Base-by-base conservation (phyloP, 768 basidiomycete species). In the Leccinellum rugosiceps region DNA sequence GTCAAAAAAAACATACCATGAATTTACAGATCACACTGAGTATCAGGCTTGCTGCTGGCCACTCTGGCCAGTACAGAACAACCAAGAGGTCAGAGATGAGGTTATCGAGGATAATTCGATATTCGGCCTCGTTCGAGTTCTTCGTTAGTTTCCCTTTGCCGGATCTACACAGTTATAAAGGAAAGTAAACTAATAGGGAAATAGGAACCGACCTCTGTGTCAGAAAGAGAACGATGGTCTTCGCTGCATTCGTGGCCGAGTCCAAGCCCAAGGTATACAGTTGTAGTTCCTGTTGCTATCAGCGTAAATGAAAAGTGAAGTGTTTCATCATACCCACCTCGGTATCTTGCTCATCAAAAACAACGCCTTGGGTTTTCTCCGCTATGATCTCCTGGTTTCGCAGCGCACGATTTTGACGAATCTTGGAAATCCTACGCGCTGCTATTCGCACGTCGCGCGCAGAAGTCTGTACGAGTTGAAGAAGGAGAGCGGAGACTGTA, bases 381-480 rank as follows among this genome's bases (percentile, higher is more conserved):
- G 71, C 73, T 6, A 58, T 31, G 63, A 79, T 87, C 63, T 90
- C 87, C 65, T 88, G 85, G 17, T 86, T 76, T 11, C 78, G 81
- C 50, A 91, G 64, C 0, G 83, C 84, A 19, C 79, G 79, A 65
- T 83, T 83, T 64, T 86, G 83, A 8, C 88, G 83, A 30, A 77
- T 71, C 60, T 85, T 87, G 31, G 79, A 81, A 34, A 91, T 80
- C 58, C 75, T 79, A 58, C 77, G 78, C 1, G 87, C 87, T 52
- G 85, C 81, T n/a, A 86, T 69, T 17, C 86, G 80, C n/a, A 96
- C 85, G 61, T 93, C 92, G 61, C 92, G 88, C 0, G 92, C 87
- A 4, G 93, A 95, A 0, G 94, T 96, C 68, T 99, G 97, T 2
- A 98, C 88, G n/a, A 99, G 86, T 63, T 98, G 95, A 19, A 99